Evolutionary conservation across 1,139 yeast species (phyloP).

Genomic region (Nakaseomyces sp.): DNA sequence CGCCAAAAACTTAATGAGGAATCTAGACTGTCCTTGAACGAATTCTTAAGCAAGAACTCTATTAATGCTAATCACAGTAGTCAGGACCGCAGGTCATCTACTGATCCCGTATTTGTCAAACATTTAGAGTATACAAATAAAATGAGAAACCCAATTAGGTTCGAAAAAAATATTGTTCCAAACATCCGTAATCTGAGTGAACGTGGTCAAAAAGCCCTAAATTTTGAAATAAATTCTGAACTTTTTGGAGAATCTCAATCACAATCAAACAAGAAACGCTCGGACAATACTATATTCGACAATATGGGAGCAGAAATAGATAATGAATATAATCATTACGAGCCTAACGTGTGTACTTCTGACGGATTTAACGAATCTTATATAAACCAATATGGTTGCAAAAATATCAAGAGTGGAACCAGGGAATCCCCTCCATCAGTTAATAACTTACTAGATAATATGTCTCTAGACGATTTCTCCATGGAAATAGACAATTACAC

Average conservation of each 20-base stretch:
- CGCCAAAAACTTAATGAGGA: not conserved
- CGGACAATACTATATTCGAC: not conserved
- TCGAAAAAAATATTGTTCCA: not conserved
- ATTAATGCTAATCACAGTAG: not conserved
- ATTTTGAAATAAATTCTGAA: not conserved
- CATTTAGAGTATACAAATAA: not conserved
- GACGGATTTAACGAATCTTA: slow-evolving; percentile 4
- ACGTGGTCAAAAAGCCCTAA: not conserved
- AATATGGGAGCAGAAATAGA: not conserved
- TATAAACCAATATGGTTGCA: slow-evolving; percentile 6
- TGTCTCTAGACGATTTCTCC: slow-evolving; percentile 17
- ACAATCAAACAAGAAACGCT: not conserved
- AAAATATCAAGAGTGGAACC: not conserved
- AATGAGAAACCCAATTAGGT: not conserved
- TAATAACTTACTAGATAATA: slow-evolving; percentile 13
- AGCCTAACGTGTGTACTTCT: slow-evolving; percentile 4
- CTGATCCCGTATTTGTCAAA: not conserved
- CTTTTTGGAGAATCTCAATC: not conserved
- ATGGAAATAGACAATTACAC: slow-evolving; percentile 4
- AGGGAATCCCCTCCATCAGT: slow-evolving; percentile 9
- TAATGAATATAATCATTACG: slow-evolving; percentile 1
- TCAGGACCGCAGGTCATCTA: not conserved
- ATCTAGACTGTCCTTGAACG: not conserved
- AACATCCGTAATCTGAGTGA: not conserved
- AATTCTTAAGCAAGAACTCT: not conserved